Base-by-base conservation (phyloP, 805 yeast genomes). In the Myxozyma melibiosi region DNA sequence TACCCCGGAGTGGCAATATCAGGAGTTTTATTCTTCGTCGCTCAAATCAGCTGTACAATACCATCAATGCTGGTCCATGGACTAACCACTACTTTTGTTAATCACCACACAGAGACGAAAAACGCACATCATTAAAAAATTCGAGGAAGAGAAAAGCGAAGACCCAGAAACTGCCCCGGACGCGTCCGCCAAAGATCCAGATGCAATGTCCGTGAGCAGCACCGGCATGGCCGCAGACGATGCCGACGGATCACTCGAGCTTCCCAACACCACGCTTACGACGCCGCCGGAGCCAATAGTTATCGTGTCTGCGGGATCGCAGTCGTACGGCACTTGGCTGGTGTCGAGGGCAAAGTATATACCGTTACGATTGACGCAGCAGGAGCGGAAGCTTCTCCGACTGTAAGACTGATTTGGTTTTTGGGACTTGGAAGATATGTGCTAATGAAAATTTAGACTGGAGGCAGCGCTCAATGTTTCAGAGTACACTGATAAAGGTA, bases 391-490 rank as follows among this genome's bases (percentile, higher is more conserved):
- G 68, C 69, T 84, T 39, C 71, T 87, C 52, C 76, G 86, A 56
- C 71, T 87, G 58, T 52, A 9, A 24, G 56, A 20, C 11, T n/a
- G 22, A 24, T 6, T 25, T 25, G 25, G 9, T 11, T 8, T 14
- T 8, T 38, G 30, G 25, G 1, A 22, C 39, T 7, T 20, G 18
- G 14, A n/a, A 30, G 4, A 2, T 13, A 7, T 20, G 9, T 31
- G 27, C 51, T 44, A 14, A 46, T 22, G 8, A 25, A 27, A 9
- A 6, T 31, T 4, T 18, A 55, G 55, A 18, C 38, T 61, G 20
- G 90, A 87, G 62, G 90, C 94, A 1, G 90, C 91, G 0, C 73
- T 87, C 51, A 81, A 84, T 63, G 95, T 87, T 9, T 83, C 88
- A 14, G 92, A 87, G 65, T 87, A 87, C 67, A 87, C 92, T 0